Evolutionary conservation across 192 early-diverging fungal species (phyloP).

Genomic region (Oehlia diaphana): DNA sequence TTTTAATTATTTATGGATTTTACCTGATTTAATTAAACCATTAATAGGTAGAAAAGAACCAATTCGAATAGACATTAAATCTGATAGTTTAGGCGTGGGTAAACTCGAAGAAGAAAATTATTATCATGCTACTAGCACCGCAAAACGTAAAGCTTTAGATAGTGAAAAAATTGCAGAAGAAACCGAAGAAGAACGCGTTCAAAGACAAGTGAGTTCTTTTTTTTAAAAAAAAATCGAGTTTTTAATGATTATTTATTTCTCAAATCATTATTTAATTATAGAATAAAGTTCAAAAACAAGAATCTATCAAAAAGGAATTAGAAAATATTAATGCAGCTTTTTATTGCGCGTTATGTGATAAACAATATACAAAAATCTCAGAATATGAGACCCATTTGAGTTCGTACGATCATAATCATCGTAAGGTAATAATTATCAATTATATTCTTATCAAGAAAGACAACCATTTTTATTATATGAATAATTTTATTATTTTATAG

Average conservation of each 20-base stretch:
- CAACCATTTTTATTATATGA: not conserved
- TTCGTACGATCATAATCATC: slow-evolving; percentile 80
- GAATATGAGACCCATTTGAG: slow-evolving; percentile 78
- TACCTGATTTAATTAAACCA: not conserved
- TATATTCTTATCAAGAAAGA: not conserved
- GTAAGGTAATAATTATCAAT: slow-evolving; percentile 50
- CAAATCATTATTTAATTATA: not conserved
- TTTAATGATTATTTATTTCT: not conserved
- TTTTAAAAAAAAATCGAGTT: too few relatives aligned
- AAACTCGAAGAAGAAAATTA: slow-evolving; percentile 55
- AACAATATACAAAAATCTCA: slow-evolving; percentile 74
- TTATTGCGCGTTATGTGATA: slow-evolving; percentile 76
- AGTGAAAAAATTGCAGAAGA: slow-evolving; percentile 68
- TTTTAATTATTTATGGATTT: not conserved
- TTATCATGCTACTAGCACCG: slow-evolving; percentile 56
- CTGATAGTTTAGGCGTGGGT: slow-evolving; percentile 67
- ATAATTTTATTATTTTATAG: slow-evolving; percentile 32
- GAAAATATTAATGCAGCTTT: slow-evolving; percentile 71
- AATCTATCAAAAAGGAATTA: slow-evolving; percentile 55
- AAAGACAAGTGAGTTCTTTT: slow-evolving; percentile 51
- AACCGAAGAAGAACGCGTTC: slow-evolving; percentile 52
- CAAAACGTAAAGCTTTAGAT: slow-evolving; percentile 62
- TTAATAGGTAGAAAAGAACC: slow-evolving; percentile 66
- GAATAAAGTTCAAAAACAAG: slow-evolving; percentile 47
- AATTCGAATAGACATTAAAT: slow-evolving; percentile 65